Evolutionary conservation across 2,329 filamentous ascomycete genomes (phyloP), one percentile per base, ranked within the genome.

Genomic region (Colletotrichum karsti): DNA sequence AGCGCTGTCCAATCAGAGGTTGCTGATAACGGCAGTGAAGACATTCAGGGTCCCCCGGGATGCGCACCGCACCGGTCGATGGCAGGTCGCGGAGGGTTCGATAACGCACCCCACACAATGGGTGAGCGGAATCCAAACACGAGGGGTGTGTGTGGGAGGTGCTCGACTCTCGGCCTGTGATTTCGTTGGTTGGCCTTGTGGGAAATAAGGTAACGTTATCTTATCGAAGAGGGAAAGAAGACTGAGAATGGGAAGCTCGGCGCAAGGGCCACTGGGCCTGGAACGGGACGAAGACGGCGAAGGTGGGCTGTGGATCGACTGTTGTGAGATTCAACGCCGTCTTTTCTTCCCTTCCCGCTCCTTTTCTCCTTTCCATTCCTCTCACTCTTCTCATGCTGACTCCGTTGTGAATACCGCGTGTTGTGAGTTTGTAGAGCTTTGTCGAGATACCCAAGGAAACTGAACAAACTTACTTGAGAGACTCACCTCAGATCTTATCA

Each of bases 21-120:
- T 24, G 10, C 42, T 57, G 68, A 70, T 70, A 70, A 70, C 58
- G 24, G 50, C 63, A 24, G 37, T 20, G 58, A 69, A 48, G 46
- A 62, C 41, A 42, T 67, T 69, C 53, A 68, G 58, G 67, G 63
- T 63, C 46, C 33, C 53, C 39, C 55, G 44, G 62, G 54, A 15
- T 51, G 55, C 35, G 18, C 46, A 55, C 33, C 30, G 20, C 48
- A 22, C 28, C 13, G 22, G 12, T n/a, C 0, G 46, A 42, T 42
- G 15, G 12, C 22, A 30, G n/a, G 39, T n/a, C n/a, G 18, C 20
- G 15, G n/a, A 42, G 57, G 37, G 42, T 51, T 56, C 26, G 63
- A 67, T 61, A 69, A 67, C 44, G 48, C 51, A 48, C 57, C 63
- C 63, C 63, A 62, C 57, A 57, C 54, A n/a, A 54, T 13, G 13